Evolutionary conservation across 495 filamentous ascomycete species (phyloP), one percentile per base, ranked within the genome.

Genomic region (Bathelium albidoporum): DNA sequence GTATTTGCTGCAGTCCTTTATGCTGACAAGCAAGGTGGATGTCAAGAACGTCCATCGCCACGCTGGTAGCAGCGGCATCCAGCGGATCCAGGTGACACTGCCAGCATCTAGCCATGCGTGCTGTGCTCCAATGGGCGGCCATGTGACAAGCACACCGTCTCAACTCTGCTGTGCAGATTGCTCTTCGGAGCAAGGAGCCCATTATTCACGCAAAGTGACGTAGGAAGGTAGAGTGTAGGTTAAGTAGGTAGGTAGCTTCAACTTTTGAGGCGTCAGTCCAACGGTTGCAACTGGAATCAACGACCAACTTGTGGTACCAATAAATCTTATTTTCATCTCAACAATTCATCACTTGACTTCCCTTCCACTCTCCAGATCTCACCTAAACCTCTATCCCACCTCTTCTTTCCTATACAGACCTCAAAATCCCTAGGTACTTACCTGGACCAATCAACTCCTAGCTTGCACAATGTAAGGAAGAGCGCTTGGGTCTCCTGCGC

Each of bases 81-180:
- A 9, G 49, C 49, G 49, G 20, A 55, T 9, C 24, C 20, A 55
- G 49, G 24, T 55, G 24, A 55, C 49, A 55, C 49, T 16, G 49
- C 49, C 9, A 26, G 9, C 24, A n/a, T n/a, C n/a, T n/a, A n/a
- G n/a, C n/a, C n/a, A n/a, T n/a, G n/a, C n/a, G n/a, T 12, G 20
- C 22, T 24, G 29, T 55, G 20, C 24, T 55, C 49, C 49, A 55
- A 55, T 55, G 24, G 29, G 16, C 20, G 20, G 4, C 49, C 49
- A 55, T 55, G 49, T 29, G 49, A 55, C 24, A 16, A 29, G 49
- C 77, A 83, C 60, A 71, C 74, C 20, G 75, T 72, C 63, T 72
- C 79, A 55, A 80, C 82, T 31, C 69, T 82, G 1, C 74, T 82
- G 9, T 79, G 81, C 62, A 69, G 80, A 20, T 79, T 80, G 1